Evolutionary conservation across 1,139 yeast species (phyloP).

Genomic region (Zygosaccharomyces pseudobailii): DNA sequence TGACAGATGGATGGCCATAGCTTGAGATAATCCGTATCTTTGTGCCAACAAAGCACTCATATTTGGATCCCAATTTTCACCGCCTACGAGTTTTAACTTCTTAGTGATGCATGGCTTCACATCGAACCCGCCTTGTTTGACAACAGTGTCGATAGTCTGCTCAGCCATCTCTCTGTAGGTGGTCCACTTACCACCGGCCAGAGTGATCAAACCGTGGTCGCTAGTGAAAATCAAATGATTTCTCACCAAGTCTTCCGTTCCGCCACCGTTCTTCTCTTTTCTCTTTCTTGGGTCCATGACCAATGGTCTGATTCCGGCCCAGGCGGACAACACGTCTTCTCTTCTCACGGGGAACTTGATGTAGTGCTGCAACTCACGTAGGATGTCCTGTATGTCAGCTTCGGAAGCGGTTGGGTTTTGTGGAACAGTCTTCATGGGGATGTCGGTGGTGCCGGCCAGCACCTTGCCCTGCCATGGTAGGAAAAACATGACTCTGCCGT

Average conservation of each 20-base stretch:
- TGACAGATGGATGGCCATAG: conserved; percentile 77
- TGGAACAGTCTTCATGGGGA: conserved; percentile 69
- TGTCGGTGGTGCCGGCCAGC: conserved; percentile 94
- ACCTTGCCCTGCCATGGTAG: conserved; percentile 98
- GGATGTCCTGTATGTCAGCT: conserved; percentile 83
- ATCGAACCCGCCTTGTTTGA: conserved; percentile 43
- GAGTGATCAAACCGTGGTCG: conserved; percentile 72
- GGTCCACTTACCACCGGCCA: conserved; percentile 98
- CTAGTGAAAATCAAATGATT: conserved; percentile 77
- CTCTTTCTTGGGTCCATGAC: conserved; percentile 78
- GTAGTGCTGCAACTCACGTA: conserved; percentile 84
- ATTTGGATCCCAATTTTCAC: conserved; percentile 64
- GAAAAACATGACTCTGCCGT: conserved; percentile 95
- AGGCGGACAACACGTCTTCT: conserved; percentile 88
- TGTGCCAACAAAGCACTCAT: conserved; percentile 78
- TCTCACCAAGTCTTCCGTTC: conserved; percentile 83
- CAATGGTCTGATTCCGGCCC: conserved; percentile 96
- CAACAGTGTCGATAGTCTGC: conserved; percentile 78
- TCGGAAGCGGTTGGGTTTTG: conserved; percentile 83
- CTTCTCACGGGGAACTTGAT: conserved; percentile 84
- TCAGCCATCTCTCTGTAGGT: conserved; percentile 97
- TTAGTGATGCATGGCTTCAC: conserved; percentile 61
- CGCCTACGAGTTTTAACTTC: conserved; percentile 66
- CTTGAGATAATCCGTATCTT: conserved; percentile 66
- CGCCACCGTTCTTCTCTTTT: conserved; percentile 40